phyloP scores from a whole-genome alignment of 1,284 basidiomycete genomes.

The Phellopilus nigrolimitatus region DNA sequence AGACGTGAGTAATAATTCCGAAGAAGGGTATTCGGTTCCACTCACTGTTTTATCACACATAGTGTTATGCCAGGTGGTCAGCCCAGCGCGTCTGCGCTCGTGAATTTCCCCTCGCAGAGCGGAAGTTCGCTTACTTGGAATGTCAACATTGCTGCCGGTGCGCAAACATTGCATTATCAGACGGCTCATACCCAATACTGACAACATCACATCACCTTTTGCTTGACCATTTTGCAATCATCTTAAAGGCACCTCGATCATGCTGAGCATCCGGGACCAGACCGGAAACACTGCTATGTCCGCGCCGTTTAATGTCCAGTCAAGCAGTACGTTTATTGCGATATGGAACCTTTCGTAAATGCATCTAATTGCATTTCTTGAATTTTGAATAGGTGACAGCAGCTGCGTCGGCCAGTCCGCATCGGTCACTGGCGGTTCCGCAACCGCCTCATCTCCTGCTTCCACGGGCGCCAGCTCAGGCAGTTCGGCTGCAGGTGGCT shows the following conservation, averaged over 20 bases:
- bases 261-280: slow-evolving; percentile 48
- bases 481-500: no score
- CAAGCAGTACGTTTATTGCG: slow-evolving; percentile 38
- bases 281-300: slow-evolving; percentile 43
- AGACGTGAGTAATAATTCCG: background rate
- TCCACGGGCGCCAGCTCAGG: no score
- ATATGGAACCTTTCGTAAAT: background rate
- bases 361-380: background rate
- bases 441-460: no score
- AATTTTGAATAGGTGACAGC: background rate
- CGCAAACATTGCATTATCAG: background rate
- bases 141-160: slow-evolving; percentile 37
- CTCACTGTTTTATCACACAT: slow-evolving; percentile 8
- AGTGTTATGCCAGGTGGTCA: slow-evolving; percentile 40
- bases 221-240: no score
- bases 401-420: no score
- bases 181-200: background rate
- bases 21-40: background rate
- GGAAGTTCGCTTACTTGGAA: slow-evolving; percentile 43
- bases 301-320: slow-evolving; percentile 43
- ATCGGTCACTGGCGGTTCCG: no score
- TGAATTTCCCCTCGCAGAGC: slow-evolving; percentile 33
- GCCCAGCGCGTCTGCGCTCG: slow-evolving; percentile 35
- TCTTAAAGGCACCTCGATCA: slow-evolving; percentile 31
- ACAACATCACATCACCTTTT: background rate